Conservation (phyloP, 2,329 filamentous ascomycete genomes). For the Diaporthe batatas region DNA sequence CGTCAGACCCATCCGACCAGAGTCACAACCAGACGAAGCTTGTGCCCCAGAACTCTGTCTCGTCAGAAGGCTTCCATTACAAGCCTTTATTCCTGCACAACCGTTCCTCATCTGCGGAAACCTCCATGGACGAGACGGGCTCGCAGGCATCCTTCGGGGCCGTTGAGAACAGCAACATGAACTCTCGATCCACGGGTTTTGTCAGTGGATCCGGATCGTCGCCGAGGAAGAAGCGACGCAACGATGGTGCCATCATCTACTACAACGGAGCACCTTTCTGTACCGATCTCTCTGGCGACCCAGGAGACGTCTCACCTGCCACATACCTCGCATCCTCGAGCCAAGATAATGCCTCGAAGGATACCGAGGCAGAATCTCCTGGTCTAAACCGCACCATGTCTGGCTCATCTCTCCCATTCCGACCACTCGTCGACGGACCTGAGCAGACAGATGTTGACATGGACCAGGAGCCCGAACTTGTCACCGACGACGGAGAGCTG, state of each 20-base stretch:
- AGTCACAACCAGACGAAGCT: slow-evolving; percentile 54
- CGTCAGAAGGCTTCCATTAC: slow-evolving; percentile 69
- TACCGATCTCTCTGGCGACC: slow-evolving; percentile 81
- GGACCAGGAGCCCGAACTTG: slow-evolving; percentile 49
- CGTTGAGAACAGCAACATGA: slow-evolving; percentile 63
- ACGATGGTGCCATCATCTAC: slow-evolving; percentile 84
- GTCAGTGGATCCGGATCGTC: slow-evolving; percentile 63
- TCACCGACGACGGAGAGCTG: slow-evolving; percentile 51
- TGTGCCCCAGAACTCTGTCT: slow-evolving; percentile 52
- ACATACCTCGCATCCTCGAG: slow-evolving; percentile 64
- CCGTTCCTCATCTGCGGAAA: slow-evolving; percentile 60
- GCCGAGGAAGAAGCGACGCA: slow-evolving; percentile 64
- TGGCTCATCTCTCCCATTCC: slow-evolving; percentile 63
- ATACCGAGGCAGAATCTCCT: slow-evolving; percentile 45
- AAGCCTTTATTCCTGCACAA: slow-evolving; percentile 72
- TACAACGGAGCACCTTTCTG: slow-evolving; percentile 86
- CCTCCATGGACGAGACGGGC: slow-evolving; percentile 62
- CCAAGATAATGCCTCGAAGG: slow-evolving; percentile 51
- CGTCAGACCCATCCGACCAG: slow-evolving; percentile 53
- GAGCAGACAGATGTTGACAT: slow-evolving; percentile 46
- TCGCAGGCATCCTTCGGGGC: slow-evolving; percentile 60
- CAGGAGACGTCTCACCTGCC: slow-evolving; percentile 61
- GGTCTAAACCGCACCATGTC: slow-evolving; percentile 59
- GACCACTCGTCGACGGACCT: slow-evolving; percentile 62
- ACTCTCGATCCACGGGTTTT: slow-evolving; percentile 60